These are phyloP conservation scores for Excoecaria agallocha DNA, from an alignment of 345 rosid species.

Conservation along the genomic window DNA sequence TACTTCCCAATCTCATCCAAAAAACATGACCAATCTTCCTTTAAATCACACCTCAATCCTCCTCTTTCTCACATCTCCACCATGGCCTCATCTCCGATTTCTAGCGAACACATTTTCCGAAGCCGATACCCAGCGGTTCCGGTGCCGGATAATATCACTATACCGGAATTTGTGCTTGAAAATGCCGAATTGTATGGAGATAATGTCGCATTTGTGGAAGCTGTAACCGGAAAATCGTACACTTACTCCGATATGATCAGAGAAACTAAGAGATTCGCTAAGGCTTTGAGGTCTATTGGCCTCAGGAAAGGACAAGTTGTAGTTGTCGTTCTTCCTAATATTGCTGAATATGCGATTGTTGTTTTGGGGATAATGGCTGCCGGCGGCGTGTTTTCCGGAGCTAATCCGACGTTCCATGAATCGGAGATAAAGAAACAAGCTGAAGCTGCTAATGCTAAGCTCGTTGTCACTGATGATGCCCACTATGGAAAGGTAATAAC, in stretches of 20 bases:
- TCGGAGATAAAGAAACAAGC: slow-evolving; percentile 82
- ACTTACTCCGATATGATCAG: slow-evolving; percentile 65
- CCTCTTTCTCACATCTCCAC: background rate
- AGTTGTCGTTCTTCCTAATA: slow-evolving; percentile 77
- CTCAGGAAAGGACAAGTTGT: slow-evolving; percentile 81
- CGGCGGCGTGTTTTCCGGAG: slow-evolving; percentile 87
- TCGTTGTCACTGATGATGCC: slow-evolving; percentile 60
- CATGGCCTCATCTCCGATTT: slow-evolving; percentile 21
- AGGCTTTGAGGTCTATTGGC: slow-evolving; percentile 75
- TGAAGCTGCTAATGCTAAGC: slow-evolving; percentile 71
- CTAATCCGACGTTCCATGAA: slow-evolving; percentile 70
- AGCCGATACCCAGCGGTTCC: slow-evolving; percentile 59
- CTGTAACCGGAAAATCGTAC: slow-evolving; percentile 63
- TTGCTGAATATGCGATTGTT: slow-evolving; percentile 80
- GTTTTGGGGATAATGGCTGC: slow-evolving; percentile 91
- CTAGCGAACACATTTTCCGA: slow-evolving; percentile 51
- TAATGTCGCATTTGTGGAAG: slow-evolving; percentile 80
- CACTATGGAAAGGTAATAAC: slow-evolving; percentile 59
- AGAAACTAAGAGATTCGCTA: slow-evolving; percentile 67
- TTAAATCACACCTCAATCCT: slow-evolving; percentile 17
- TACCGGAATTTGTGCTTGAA: slow-evolving; percentile 83
- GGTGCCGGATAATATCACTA: slow-evolving; percentile 56
- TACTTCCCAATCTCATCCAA: slow-evolving; percentile 26
- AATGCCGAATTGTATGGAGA: slow-evolving; percentile 65
- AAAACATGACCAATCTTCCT: slow-evolving; percentile 19